Base-by-base conservation (phyloP, 2,329 filamentous ascomycete genomes). In the Aspergillus alliaceus region DNA sequence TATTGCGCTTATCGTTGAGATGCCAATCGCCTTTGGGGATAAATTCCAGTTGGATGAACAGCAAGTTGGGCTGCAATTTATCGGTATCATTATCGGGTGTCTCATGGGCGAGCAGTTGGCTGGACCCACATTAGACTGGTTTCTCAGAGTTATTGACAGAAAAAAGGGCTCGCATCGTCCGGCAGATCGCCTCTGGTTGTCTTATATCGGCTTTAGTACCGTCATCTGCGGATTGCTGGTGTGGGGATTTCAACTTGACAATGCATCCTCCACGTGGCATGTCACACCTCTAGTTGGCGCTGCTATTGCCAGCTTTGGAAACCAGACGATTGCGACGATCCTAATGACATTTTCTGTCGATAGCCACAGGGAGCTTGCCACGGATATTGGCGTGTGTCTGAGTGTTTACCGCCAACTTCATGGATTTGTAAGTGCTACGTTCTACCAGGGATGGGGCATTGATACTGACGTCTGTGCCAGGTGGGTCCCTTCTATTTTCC, bases 321-420 rank as follows among this genome's bases (percentile, higher is more conserved):
- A 85, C 58, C 84, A 87, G 67, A 80, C 87, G 39, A 77, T 86
- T 14, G 86, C 84, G 0, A 86, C 85, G 0, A 80, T 86, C 2
- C 66, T 85, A 37, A 81, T 85, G 22, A 86, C 85, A 0, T 87
- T 86, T 65, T 80, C 83, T 0, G 80, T 87, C 1, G 85, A 87
- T 61, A 84, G 82, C 64, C 79, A 84, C 59, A 77, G 73, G 2
- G 74, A 82, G 27, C 77, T 84, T 39, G 76, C 82, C 0, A 79
- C 79, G 0, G 79, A 79, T 53, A 77, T 86, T 20, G 84, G 84
- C 2, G 83, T 85, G 0, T 86, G 86, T 59, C 78, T 86, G 60
- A 85, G 79, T 4, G 75, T 86, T 53, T 78, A 85, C 2, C 75
- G 84, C 6, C 80, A 83, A 56, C 79, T 78, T 1, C 84, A 79